phyloP scores from a whole-genome alignment of 1,284 basidiomycete genomes.

The Sporisorium scitamineum region DNA sequence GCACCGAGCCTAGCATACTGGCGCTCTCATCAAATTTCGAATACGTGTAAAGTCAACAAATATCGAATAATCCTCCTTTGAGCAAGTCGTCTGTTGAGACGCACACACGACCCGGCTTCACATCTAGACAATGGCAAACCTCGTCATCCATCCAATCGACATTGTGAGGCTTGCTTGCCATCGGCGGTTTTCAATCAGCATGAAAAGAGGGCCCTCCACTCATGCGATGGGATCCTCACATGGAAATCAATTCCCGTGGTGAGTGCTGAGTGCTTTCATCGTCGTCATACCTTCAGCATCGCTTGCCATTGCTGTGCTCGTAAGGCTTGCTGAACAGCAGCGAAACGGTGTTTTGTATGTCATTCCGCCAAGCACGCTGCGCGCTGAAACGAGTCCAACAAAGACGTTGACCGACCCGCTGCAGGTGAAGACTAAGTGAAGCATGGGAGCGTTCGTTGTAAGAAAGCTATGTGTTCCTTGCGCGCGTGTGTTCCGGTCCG shows the following conservation, averaged over 20 bases:
- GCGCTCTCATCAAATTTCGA: not conserved
- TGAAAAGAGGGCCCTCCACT: not conserved
- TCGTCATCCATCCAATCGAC: too few relatives aligned
- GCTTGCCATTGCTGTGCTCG: not conserved
- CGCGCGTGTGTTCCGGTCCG: slow-evolving; percentile 1
- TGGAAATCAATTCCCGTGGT: not conserved
- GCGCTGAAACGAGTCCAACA: not conserved
- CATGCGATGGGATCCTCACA: not conserved
- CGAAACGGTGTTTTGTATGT: too few relatives aligned
- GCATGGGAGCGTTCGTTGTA: not conserved
- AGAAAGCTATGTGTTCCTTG: not conserved
- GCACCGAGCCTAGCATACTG: not conserved
- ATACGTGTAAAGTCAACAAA: too few relatives aligned
- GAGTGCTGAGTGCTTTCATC: too few relatives aligned
- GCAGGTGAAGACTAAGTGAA: not conserved
- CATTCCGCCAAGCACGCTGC: not conserved
- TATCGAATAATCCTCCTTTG: too few relatives aligned
- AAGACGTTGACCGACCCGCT: not conserved
- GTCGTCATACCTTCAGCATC: not conserved
- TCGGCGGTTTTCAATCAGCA: not conserved
- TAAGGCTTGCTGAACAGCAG: not conserved
- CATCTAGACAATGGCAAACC: too few relatives aligned
- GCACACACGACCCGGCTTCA: too few relatives aligned
- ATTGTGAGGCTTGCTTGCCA: too few relatives aligned
- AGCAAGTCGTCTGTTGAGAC: too few relatives aligned